Evolutionary conservation across 2,329 filamentous ascomycete species (phyloP).

Genomic region (Emmonsiellopsis sp.): DNA sequence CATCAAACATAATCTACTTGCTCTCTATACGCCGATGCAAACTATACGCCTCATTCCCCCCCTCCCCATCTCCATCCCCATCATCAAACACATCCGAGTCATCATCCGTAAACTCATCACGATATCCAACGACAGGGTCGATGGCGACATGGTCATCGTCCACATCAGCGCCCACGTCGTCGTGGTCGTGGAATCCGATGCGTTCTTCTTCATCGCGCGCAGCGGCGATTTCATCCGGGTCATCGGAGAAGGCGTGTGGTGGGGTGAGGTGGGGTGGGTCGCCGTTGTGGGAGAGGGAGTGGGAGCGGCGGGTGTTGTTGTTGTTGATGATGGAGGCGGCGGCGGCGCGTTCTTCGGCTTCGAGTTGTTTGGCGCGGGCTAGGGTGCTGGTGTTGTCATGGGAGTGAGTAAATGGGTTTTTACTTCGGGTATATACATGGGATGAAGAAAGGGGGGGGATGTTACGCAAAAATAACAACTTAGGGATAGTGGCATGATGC

Average conservation of each 20-base stretch:
- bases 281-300: constrained; percentile 12
- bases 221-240: constrained; percentile 32
- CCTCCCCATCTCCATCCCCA: constrained; percentile 28
- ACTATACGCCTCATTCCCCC: constrained; percentile 28
- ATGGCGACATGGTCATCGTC: constrained; percentile 38
- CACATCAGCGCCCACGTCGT: constrained; percentile 32
- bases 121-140: constrained; percentile 32
- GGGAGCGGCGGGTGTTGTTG: constrained; percentile 25
- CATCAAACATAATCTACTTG: constrained; percentile 4
- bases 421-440: neutral
- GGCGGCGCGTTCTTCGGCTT: constrained; percentile 35
- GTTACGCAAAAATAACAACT: neutral
- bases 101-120: constrained; percentile 46
- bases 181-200: constrained; percentile 32
- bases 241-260: constrained; percentile 21
- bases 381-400: constrained; percentile 28
- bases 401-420: neutral
- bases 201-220: constrained; percentile 37
- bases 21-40: constrained; percentile 29
- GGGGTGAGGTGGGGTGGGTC: constrained; percentile 10
- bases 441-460: neutral
- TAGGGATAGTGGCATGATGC: neutral
- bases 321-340: neutral
- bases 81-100: constrained; percentile 41
- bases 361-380: constrained; percentile 40